phyloP scores from a whole-genome alignment of 257 asterid species.

The Solanum peruvianum region DNA sequence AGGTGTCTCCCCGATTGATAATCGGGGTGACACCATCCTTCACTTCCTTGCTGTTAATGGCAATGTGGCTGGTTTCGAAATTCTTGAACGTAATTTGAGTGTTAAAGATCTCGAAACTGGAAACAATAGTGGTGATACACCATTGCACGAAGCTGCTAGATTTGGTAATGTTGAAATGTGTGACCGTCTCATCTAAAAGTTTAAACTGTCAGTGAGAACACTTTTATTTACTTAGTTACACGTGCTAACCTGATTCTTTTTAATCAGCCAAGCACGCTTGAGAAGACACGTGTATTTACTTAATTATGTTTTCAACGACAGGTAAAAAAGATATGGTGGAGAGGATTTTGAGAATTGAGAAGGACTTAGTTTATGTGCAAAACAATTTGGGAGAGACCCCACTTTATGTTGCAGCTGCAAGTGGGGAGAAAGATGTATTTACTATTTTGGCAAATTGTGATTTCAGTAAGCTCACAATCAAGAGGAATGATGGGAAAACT shows the following conservation, averaged over 20 bases:
- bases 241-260: background rate
- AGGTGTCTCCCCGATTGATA: background rate
- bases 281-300: background rate
- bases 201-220: background rate
- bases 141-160: background rate
- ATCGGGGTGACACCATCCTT: background rate
- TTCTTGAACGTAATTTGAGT: background rate
- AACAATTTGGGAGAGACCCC: slow-evolving; percentile 4
- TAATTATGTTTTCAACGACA: background rate
- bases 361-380: background rate
- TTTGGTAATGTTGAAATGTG: background rate
- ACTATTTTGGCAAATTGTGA: background rate
- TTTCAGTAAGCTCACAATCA: background rate
- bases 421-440: background rate
- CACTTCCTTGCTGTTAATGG: background rate
- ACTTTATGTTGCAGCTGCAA: slow-evolving; percentile 6
- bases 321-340: background rate
- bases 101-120: background rate
- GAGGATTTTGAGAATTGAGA: background rate
- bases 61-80: background rate
- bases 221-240: background rate
- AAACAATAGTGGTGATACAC: background rate
- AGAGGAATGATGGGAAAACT: background rate
- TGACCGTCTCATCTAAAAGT: background rate
- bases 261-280: background rate